These are phyloP conservation scores for Gastrolobium villosum DNA, from an alignment of 306 rosid species.

Conservation along the genomic window DNA sequence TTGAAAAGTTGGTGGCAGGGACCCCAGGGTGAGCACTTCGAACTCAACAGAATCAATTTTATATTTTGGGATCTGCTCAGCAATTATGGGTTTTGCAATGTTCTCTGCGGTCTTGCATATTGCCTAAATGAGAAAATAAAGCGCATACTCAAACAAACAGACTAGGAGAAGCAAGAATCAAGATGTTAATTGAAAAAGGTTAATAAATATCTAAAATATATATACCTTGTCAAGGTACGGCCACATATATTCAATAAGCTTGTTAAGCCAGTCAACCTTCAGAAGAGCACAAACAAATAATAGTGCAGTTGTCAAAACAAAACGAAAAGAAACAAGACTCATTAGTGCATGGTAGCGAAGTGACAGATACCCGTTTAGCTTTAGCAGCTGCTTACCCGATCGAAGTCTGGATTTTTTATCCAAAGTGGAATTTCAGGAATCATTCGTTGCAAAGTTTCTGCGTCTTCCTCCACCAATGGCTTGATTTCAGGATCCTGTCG, in stretches of 20 bases:
- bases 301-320: slow-evolving; percentile 12
- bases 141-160: neutral
- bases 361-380: neutral
- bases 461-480: slow-evolving; percentile 78
- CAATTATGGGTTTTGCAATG: slow-evolving; percentile 87
- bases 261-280: slow-evolving; percentile 93
- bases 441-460: slow-evolving; percentile 72
- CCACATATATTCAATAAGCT: slow-evolving; percentile 83
- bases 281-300: slow-evolving; percentile 16
- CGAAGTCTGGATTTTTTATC: slow-evolving; percentile 94
- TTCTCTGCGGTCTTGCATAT: slow-evolving; percentile 80
- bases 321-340: slow-evolving; percentile 7
- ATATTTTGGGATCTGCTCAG: slow-evolving; percentile 81
- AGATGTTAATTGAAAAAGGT: neutral
- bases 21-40: slow-evolving; percentile 79
- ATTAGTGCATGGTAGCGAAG: neutral
- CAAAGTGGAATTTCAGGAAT: slow-evolving; percentile 93
- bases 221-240: slow-evolving; percentile 93
- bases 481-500: slow-evolving; percentile 70
- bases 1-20: slow-evolving; percentile 92
- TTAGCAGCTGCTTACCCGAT: slow-evolving; percentile 65
- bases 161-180: neutral
- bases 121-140: slow-evolving; percentile 57
- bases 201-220: neutral
- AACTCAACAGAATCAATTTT: slow-evolving; percentile 84